Evolutionary conservation across 2,329 filamentous ascomycete species (phyloP).

Genomic region (Aspergillus latus): DNA sequence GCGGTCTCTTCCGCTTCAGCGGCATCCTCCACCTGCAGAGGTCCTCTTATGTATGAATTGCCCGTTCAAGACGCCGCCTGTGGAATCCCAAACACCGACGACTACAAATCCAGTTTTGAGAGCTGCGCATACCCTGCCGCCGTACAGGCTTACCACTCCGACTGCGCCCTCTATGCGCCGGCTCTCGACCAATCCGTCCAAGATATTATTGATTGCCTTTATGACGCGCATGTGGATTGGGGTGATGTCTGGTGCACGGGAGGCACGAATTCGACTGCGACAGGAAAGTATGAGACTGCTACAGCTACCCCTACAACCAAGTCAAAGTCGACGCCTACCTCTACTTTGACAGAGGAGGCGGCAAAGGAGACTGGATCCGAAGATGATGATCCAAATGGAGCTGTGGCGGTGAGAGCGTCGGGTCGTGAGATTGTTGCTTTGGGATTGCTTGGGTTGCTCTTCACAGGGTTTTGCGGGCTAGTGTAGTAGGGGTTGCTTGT

Average conservation of each 20-base stretch:
- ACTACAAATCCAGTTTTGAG: constrained; percentile 21
- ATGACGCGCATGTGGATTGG: constrained; percentile 23
- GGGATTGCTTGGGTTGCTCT: no score
- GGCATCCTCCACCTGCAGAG: constrained; percentile 16
- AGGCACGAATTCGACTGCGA: neutral
- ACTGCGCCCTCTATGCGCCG: constrained; percentile 26
- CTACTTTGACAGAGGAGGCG: neutral
- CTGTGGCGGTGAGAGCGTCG: no score
- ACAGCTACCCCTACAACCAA: neutral
- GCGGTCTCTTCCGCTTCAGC: neutral
- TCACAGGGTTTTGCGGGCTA: no score
- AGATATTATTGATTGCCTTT: constrained; percentile 28
- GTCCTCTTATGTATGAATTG: constrained; percentile 25
- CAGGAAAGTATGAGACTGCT: neutral
- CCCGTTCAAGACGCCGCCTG: constrained; percentile 28
- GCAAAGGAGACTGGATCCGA: neutral
- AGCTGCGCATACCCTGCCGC: constrained; percentile 23
- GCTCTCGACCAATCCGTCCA: constrained; percentile 26
- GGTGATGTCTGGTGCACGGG: constrained; percentile 29
- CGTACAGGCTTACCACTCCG: constrained; percentile 22
- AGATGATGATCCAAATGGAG: no score
- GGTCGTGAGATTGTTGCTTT: no score
- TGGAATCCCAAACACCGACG: constrained; percentile 23
- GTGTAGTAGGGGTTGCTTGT: no score
- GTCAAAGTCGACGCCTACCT: neutral